Evolutionary conservation across 73 alveolate genomes (phyloP).

Genomic region (Paraurostyla sp.): DNA sequence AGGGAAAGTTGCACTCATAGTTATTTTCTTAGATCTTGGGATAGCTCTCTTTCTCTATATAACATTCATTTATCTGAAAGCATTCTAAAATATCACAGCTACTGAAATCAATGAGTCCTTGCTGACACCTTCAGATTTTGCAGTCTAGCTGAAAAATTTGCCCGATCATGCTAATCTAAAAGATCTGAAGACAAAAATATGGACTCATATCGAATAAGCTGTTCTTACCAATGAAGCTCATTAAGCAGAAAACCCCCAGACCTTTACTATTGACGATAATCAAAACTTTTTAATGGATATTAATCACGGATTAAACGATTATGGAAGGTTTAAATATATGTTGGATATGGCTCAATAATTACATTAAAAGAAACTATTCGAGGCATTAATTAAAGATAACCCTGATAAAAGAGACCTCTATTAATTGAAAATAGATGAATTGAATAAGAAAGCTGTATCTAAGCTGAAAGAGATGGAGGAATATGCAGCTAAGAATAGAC

Average conservation of each 20-base stretch:
- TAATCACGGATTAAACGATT: conserved; percentile 47
- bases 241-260: neutral
- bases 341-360: conserved; percentile 20
- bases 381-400: conserved; percentile 12
- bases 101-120: conserved; percentile 51
- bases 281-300: conserved; percentile 29
- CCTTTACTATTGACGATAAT: neutral
- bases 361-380: conserved; percentile 21
- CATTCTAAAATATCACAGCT: conserved; percentile 11
- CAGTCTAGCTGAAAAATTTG: conserved; percentile 45
- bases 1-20: conserved; percentile 41
- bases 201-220: conserved; percentile 46
- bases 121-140: conserved; percentile 55
- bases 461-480: conserved; percentile 53
- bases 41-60: conserved; percentile 12
- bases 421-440: neutral
- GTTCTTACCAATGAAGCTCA: neutral
- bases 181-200: conserved; percentile 45
- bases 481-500: conserved; percentile 9
- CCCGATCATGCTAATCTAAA: conserved; percentile 52
- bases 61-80: conserved; percentile 31
- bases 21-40: conserved; percentile 51
- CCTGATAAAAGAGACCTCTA: neutral
- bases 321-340: conserved; percentile 37
- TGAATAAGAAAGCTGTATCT: neutral